Evolutionary conservation across 306 rosid genomes (phyloP), one percentile per base, ranked within the genome.

Genomic region (Comarum palustre): DNA sequence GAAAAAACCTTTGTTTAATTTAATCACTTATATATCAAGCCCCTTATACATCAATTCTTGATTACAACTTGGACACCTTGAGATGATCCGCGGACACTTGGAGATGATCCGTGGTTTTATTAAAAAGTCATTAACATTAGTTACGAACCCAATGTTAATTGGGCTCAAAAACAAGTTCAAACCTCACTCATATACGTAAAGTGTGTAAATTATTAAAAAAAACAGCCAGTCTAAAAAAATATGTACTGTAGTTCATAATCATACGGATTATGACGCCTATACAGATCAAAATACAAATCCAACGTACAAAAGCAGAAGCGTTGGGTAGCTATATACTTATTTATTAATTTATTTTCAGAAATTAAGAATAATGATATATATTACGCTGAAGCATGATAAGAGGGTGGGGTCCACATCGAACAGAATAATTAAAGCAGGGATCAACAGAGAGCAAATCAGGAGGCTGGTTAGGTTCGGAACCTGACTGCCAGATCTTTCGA

Each of bases 401-500:
- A 5, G 46, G 4, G 39, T 2, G 6, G 84, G 89, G 50, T 48
- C 86, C 81, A 54, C 75, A 2, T 58, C 5, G 72, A 7, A 27
- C 24, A 50, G 48, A 32, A 64, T 48, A 75, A 69, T 47, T 14
- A 45, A 22, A 48, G 17, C 66, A 43, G 19, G 65, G 62, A 17
- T 32, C 64, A 16, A 16, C 61, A 64, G 58, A 50, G 7, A 60
- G 57, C 46, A 19, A 62, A 73, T 69, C 68, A 43, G 59, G 47
- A 11, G 57, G 31, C 58, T 46, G 66, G 64, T 14, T 32, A 71
- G 82, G 58, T 31, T 78, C 68, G 76, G 73, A 32, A 9, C 66
- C 75, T 63, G 19, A 71, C 78, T 61, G 41, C 48, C 32, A 66
- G 77, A 85, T 81, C 68, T 76, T 43, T 74, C 78, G 62, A 72